Evolutionary conservation across 495 filamentous ascomycete genomes (phyloP).

Genomic region (Penicillium herquei): DNA sequence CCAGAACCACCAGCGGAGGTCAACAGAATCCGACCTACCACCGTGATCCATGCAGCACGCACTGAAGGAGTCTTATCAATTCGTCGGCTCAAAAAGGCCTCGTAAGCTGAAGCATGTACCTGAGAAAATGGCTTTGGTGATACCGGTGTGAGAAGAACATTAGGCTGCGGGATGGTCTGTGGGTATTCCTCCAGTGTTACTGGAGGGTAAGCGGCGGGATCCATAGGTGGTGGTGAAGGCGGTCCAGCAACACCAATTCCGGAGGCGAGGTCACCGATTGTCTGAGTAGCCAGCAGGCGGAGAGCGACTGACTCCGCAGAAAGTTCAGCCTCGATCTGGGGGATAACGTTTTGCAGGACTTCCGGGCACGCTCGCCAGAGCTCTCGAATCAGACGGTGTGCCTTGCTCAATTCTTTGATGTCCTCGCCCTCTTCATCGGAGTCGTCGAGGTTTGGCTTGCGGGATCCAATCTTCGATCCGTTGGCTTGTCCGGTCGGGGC

Average conservation of each 20-base stretch:
- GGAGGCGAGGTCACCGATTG: constrained; percentile 88
- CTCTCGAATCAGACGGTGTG: constrained; percentile 84
- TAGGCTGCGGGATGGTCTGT: constrained; percentile 51
- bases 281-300: constrained; percentile 84
- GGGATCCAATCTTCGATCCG: constrained; percentile 44
- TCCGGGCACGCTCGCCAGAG: constrained; percentile 89
- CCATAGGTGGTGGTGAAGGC: constrained; percentile 66
- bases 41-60: constrained; percentile 79
- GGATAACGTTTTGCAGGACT: constrained; percentile 89
- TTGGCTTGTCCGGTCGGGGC: constrained; percentile 38
- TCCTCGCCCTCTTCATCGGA: constrained; percentile 83
- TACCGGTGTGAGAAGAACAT: constrained; percentile 70
- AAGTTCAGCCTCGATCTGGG: constrained; percentile 89
- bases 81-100: constrained; percentile 75
- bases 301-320: constrained; percentile 85
- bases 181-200: constrained; percentile 61
- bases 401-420: constrained; percentile 81
- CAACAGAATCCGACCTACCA: constrained; percentile 73
- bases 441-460: constrained; percentile 58
- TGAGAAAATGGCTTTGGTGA: constrained; percentile 83
- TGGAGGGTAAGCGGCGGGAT: constrained; percentile 79
- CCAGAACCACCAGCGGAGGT: constrained; percentile 88
- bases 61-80: constrained; percentile 82
- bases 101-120: constrained; percentile 71
- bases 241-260: constrained; percentile 89